Evolutionary conservation across 2,329 filamentous ascomycete genomes (phyloP).

Genomic region (Magnaporthiopsis incrustans): DNA sequence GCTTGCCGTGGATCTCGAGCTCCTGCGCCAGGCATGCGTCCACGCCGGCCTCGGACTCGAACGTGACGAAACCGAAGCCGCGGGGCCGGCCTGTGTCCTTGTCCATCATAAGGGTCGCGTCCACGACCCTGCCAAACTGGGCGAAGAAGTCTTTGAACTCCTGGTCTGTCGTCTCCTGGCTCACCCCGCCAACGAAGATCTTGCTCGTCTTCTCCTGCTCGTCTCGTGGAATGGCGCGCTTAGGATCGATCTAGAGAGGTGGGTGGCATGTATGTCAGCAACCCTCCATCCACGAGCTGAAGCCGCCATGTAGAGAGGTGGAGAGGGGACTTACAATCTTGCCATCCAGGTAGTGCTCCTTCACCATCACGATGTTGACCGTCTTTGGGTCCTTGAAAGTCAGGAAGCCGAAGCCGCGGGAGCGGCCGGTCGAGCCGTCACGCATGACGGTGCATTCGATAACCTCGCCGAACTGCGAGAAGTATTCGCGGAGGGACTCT

Average conservation of each 20-base stretch:
- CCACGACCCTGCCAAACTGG: constrained; percentile 90
- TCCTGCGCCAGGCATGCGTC: constrained; percentile 80
- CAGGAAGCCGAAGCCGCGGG: constrained; percentile 91
- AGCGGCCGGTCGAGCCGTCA: constrained; percentile 86
- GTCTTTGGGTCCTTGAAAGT: constrained; percentile 97
- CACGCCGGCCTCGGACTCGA: constrained; percentile 91
- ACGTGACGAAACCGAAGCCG: constrained; percentile 97
- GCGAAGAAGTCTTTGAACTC: constrained; percentile 97
- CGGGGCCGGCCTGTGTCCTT: constrained; percentile 96
- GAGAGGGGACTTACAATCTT: constrained; percentile 73
- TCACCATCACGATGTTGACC: constrained; percentile 99
- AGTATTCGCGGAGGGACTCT: constrained; percentile 97
- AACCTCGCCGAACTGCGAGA: constrained; percentile 95
- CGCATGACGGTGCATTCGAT: constrained; percentile 99
- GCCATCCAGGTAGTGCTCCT: constrained; percentile 95
- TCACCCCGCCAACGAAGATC: constrained; percentile 96
- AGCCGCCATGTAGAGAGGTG: too few species aligned
- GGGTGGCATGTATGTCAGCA: background rate
- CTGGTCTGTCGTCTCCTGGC: constrained; percentile 91
- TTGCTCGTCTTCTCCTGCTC: constrained; percentile 98
- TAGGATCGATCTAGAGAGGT: constrained; percentile 79
- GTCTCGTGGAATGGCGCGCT: constrained; percentile 91
- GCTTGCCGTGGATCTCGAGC: constrained; percentile 88
- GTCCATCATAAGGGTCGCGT: constrained; percentile 99
- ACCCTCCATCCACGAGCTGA: background rate